Evolutionary conservation across 169 alveolate species (phyloP).

Genomic region (Neospora caninum): DNA sequence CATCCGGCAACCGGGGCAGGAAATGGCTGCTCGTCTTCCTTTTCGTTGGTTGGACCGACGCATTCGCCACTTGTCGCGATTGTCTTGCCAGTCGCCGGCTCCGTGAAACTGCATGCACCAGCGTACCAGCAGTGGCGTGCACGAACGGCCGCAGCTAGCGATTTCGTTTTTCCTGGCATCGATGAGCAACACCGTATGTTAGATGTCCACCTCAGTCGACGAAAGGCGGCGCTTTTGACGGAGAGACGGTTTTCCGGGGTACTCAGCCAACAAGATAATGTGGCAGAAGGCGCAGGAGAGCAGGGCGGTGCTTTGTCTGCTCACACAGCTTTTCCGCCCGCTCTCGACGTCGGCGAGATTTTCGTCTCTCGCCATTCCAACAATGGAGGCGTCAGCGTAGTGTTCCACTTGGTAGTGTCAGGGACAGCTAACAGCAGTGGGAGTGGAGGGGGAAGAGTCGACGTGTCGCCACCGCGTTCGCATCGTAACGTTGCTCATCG

Average conservation of each 20-base stretch:
- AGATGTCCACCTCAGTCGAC: not conserved
- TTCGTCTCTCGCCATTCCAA: conserved; percentile 38
- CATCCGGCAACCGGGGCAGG: not conserved
- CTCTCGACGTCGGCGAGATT: not conserved
- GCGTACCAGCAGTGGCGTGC: conserved; percentile 27
- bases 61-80: conserved; percentile 23
- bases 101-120: not conserved
- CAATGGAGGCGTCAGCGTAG: not conserved
- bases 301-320: not conserved
- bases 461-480: too few species aligned
- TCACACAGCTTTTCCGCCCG: not conserved
- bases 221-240: not conserved
- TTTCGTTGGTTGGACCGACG: not conserved
- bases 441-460: not conserved
- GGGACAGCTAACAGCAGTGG: not conserved
- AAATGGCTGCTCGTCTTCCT: not conserved
- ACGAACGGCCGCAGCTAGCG: not conserved
- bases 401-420: not conserved
- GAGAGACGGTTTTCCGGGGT: not conserved
- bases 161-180: conserved; percentile 7
- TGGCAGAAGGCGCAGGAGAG: not conserved
- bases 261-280: not conserved
- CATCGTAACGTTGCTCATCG: too few species aligned
- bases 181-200: conserved; percentile 27
- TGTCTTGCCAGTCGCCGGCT: not conserved